Percentiles rank a stretch among this genome's conserved stretches.
These are phyloP conservation scores for Moniliophthora roreri DNA, from an alignment of 1,284 basidiomycete genomes.

Conservation along the genomic window DNA sequence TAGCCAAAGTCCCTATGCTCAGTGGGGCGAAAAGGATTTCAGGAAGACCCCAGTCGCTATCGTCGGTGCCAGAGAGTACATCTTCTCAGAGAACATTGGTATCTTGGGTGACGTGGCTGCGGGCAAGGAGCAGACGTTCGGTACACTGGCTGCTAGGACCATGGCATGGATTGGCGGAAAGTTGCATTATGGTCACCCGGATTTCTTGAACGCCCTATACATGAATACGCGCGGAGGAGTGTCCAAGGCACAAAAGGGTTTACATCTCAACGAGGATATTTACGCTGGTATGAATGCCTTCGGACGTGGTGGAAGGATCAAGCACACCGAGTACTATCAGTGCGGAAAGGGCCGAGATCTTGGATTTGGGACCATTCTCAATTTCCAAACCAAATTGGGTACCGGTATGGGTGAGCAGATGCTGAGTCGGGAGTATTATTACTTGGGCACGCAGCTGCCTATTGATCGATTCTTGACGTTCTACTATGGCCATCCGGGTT, in stretches of 20 bases:
- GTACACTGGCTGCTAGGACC: conserved; percentile 92
- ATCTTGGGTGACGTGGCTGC: conserved; percentile 98
- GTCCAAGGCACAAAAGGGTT: conserved; percentile 98
- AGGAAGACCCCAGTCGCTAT: conserved; percentile 91
- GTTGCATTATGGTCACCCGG: conserved; percentile 97
- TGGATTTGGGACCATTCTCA: conserved; percentile 97
- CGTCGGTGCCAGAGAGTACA: conserved; percentile 98
- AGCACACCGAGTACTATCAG: conserved; percentile 99
- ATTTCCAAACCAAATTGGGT: conserved; percentile 99
- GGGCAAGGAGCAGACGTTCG: conserved; percentile 99
- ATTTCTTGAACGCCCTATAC: conserved; percentile 97
- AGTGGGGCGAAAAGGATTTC: conserved; percentile 87
- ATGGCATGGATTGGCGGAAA: conserved; percentile 98
- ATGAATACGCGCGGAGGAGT: conserved; percentile 99
- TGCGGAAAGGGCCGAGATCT: conserved; percentile 99
- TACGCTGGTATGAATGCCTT: conserved; percentile 99
- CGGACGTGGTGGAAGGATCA: conserved; percentile 95
- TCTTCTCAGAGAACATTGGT: conserved; percentile 99
- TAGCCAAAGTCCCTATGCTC: conserved; percentile 88
- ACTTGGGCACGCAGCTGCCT: conserved; percentile 97
- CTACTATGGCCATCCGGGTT: conserved; percentile 99
- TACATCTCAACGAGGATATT: conserved; percentile 99
- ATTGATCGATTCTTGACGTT: conserved; percentile 99
- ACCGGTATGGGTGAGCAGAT: conserved; percentile 99
- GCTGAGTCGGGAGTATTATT: conserved; percentile 99